phyloP scores from a whole-genome alignment of 345 rosid species.

The Bruguiera sexangula region DNA sequence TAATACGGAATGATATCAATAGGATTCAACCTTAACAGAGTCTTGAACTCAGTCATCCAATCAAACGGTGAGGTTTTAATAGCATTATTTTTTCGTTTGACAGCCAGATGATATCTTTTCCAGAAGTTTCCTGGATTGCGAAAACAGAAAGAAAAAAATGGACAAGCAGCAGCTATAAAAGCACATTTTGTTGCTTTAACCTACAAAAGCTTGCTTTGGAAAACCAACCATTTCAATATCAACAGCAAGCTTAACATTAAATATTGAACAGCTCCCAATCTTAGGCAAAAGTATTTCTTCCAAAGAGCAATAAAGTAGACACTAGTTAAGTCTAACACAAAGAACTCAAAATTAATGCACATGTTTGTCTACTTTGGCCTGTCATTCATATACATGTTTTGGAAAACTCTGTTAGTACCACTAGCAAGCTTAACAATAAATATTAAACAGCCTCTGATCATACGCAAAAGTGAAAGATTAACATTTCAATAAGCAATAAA shows the following conservation, averaged over 20 bases:
- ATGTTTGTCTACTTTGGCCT: slow-evolving; percentile 1
- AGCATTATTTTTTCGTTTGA: not conserved
- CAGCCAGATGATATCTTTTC: not conserved
- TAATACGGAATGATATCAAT: not conserved
- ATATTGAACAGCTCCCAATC: too few relatives aligned
- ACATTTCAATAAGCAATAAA: not conserved
- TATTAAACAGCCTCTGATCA: too few relatives aligned
- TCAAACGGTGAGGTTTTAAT: not conserved
- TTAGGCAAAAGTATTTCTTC: not conserved
- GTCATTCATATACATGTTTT: not conserved
- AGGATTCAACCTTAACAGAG: not conserved
- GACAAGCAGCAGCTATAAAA: too few relatives aligned
- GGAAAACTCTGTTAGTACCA: not conserved
- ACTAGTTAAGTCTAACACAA: slow-evolving; percentile 1
- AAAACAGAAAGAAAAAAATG: too few relatives aligned
- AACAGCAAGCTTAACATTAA: too few relatives aligned
- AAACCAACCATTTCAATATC: not conserved
- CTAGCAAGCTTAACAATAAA: too few relatives aligned
- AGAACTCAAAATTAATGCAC: not conserved
- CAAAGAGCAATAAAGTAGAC: not conserved
- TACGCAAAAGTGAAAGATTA: not conserved
- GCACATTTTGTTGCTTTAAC: too few relatives aligned
- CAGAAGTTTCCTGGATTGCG: not conserved
- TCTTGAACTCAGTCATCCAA: not conserved
- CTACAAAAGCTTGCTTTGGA: not conserved